Evolutionary conservation across 2,329 filamentous ascomycete genomes (phyloP), one percentile per base, ranked within the genome.

Genomic region (Penicillium sp.): DNA sequence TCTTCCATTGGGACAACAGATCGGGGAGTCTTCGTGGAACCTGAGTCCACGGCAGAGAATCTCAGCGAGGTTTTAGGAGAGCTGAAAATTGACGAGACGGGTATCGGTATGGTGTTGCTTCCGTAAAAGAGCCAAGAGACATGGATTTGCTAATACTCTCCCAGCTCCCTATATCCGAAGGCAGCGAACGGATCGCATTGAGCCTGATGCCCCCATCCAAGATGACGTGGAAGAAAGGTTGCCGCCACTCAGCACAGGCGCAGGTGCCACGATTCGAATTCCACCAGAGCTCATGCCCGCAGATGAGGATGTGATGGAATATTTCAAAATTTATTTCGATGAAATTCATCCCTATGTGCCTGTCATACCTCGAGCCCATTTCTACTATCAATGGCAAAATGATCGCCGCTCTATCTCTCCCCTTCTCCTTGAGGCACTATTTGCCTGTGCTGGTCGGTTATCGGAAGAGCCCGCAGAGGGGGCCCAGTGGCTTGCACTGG

Each of bases 311-410:
- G 88, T 88, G 5, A 79, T 92, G 69, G 84, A 90, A 35, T 96
- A 95, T 70, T 96, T 98, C 71, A 87, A 95, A 39, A 89, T 96
- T 44, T 98, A 91, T 72, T 98, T 98, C 73, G 80, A 83, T 33
- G 88, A 97, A 64, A 90, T 97, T 31, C 95, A 98, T 68, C 93
- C 93, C 0, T 98, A 96, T 66, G 87, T 96, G 2, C 93, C 93
- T 0, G 91, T 98, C 3, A 79, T 98, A 52, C 93, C 95, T 76
- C 90, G 91, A 68, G 79, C 84, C 2, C 81, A 88, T 39, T 90
- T 98, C 67, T 96, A 95, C 68, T 87, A 91, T 44, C 92, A 97
- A 76, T 98, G 93, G 93, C 86, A 90, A 55, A 87, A 85, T 16
- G 88, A 92, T 59, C 85, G 90, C 57, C 84, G 89, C n/a, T 85